Conservation (phyloP, 2,329 filamentous ascomycete species). For the Paecilomyces sp. region DNA sequence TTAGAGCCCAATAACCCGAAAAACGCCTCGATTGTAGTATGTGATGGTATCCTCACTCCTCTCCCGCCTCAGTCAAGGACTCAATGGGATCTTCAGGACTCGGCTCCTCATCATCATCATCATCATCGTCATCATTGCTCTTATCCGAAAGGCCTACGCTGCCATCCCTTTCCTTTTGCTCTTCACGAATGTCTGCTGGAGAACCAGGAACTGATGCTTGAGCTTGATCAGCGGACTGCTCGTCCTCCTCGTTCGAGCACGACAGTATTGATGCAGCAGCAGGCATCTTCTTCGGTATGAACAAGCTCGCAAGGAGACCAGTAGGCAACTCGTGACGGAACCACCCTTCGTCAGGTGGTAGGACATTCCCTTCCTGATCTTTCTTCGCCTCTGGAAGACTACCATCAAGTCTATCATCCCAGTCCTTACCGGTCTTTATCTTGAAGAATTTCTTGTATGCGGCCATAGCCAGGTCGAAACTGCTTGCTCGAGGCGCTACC, state of each 20-base stretch:
- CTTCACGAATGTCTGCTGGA: no score
- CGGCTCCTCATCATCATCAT: neutral
- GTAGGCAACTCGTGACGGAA: conserved; percentile 17
- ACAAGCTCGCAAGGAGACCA: conserved; percentile 15
- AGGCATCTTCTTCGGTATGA: conserved; percentile 8
- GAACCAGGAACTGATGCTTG: neutral
- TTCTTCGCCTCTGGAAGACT: conserved; percentile 12
- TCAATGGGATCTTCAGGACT: neutral
- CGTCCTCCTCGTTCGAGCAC: neutral
- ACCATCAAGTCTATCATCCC: conserved; percentile 41
- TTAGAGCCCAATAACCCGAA: neutral
- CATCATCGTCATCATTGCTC: neutral
- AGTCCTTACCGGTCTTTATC: conserved; percentile 50
- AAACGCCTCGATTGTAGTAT: neutral
- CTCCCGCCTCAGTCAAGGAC: neutral
- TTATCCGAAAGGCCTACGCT: neutral
- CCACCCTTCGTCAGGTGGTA: conserved; percentile 24
- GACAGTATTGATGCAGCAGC: neutral
- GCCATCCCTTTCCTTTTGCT: neutral
- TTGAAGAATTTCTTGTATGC: conserved; percentile 53
- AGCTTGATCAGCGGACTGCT: neutral
- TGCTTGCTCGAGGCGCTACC: conserved; percentile 24
- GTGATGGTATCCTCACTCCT: neutral
- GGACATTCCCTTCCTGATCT: conserved; percentile 13
- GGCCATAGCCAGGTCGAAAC: conserved; percentile 35